Base-by-base conservation (phyloP, 2,329 filamentous ascomycete species). In the Sporothrix variecibatus region DNA sequence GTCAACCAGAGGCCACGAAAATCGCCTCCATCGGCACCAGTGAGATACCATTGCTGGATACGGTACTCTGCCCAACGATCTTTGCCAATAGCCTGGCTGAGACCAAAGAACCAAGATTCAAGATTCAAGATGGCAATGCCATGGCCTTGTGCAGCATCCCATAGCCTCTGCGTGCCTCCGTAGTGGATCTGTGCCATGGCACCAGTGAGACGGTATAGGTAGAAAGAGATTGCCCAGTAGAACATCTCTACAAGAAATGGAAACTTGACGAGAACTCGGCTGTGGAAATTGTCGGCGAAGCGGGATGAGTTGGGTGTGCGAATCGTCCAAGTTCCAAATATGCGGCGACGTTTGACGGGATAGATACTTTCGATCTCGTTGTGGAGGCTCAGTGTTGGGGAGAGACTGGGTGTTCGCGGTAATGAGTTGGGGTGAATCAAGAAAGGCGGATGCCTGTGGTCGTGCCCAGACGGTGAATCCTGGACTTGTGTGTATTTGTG, bases 181-280 rank as follows among this genome's bases (percentile, higher is more conserved):
- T 88, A 89, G 72, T 87, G 82, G 67, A 81, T 80, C 74, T 87
- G 84, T 1, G 87, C 86, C 7, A 86, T 71, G 20, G 86, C 82
- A 20, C 87, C 86, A 8, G 89, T 91, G 80, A 89, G 83, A 51
- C 87, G 85, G 82, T 92, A 92, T 79, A 91, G 90, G 64, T 86
- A 84, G 76, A 90, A 88, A 78, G 90, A 92, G 77, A 92, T 85
- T 60, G 87, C 85, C 91, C 91, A 93, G 82, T 93, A 93, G 80
- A 92, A 92, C 89, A 93, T 92, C 81, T 93, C 91, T 68, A 93
- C 86, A 72, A 93, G 81, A 79, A 93, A 93, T 4, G 91, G 91
- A 77, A 90, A 90, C 77, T 89, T 90, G 78, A 89, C 86, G 68
- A 91, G 81, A 71, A 91, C 83, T 34, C 88, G 85, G 74, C 87